Evolutionary conservation across 257 asterid genomes (phyloP).

Genomic region (Forsythia suspensa): DNA sequence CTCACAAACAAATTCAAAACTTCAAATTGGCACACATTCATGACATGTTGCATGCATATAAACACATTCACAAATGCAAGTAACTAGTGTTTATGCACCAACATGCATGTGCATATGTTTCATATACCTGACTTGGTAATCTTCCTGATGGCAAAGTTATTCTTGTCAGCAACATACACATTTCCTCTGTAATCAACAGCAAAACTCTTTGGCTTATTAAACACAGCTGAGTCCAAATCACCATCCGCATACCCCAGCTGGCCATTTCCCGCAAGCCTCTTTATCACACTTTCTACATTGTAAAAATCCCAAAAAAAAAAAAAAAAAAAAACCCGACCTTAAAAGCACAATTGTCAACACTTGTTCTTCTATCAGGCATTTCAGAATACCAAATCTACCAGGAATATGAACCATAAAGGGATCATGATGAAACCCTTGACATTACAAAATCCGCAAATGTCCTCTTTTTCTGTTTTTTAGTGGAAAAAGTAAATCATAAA

Average conservation of each 20-base stretch:
- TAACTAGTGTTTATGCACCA: neutral
- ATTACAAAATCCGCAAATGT: too few species aligned
- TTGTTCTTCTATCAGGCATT: neutral
- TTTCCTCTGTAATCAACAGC: slow-evolving; percentile 76
- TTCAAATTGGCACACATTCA: neutral
- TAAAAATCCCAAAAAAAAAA: slow-evolving; percentile 6
- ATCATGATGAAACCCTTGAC: neutral
- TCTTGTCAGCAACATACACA: slow-evolving; percentile 71
- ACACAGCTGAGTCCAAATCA: slow-evolving; percentile 57
- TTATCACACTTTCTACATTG: slow-evolving; percentile 44
- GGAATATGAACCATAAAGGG: neutral
- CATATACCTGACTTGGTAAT: slow-evolving; percentile 62
- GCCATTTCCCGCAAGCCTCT: slow-evolving; percentile 62
- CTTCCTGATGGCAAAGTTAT: slow-evolving; percentile 66
- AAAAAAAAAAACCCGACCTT: neutral
- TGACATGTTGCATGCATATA: neutral
- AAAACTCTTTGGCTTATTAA: slow-evolving; percentile 66
- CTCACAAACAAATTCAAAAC: neutral
- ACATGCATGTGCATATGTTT: neutral
- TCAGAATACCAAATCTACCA: neutral
- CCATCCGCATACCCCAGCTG: slow-evolving; percentile 59
- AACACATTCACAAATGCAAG: neutral
- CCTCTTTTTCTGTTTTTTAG: too few species aligned
- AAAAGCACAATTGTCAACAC: neutral
- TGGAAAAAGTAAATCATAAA: neutral